Evolutionary conservation across 2,329 filamentous ascomycete genomes (phyloP), one percentile per base, ranked within the genome.

Genomic region (Pseudogymnoascus sp.): DNA sequence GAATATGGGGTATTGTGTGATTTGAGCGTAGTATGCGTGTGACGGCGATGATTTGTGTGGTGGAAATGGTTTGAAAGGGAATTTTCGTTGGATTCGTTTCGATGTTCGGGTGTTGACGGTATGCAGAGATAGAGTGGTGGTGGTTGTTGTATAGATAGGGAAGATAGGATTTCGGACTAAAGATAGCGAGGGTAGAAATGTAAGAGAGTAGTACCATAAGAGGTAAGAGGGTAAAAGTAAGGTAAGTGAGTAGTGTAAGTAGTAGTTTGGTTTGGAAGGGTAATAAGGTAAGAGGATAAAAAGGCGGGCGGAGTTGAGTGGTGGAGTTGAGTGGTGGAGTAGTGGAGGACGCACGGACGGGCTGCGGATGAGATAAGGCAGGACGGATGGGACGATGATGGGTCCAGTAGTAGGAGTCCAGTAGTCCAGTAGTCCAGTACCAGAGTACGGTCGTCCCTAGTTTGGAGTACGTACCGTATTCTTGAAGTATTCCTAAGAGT

Each of bases 1-100:
- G 47, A 53, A 31, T 53, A 53, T 53, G 47, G 47, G 47, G 47
- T 53, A 53, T 31, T 53, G 47, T 53, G 47, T 53, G 47, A 53
- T 53, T 28, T 53, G 44, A n/a, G 44, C 9, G 26, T 28, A 50
- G 44, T 50, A 50, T 50, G 21, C 6, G 47, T 53, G 44, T 31
- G 26, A 26, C n/a, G 47, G 10, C 3, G 4, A 8, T 17, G 47
- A 28, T 53, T 53, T 53, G 47, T 53, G 47, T 53, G 47, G 47
- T 53, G 47, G 47, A 50, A 50, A 50, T 8, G 40, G 40, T 6
- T 6, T 13, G 36, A 9, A 11, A 19, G 17, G 33, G 33, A 35
- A 35, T 42, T 53, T 53, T 31, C 23, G 44, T 31, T 17, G 47
- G n/a, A n/a, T n/a, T n/a, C n/a, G n/a, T 17, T 50, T 50, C 21